These are phyloP conservation scores for Pestalotiopsis sp. DNA, from an alignment of 2,329 filamentous ascomycete genomes.

Conservation along the genomic window DNA sequence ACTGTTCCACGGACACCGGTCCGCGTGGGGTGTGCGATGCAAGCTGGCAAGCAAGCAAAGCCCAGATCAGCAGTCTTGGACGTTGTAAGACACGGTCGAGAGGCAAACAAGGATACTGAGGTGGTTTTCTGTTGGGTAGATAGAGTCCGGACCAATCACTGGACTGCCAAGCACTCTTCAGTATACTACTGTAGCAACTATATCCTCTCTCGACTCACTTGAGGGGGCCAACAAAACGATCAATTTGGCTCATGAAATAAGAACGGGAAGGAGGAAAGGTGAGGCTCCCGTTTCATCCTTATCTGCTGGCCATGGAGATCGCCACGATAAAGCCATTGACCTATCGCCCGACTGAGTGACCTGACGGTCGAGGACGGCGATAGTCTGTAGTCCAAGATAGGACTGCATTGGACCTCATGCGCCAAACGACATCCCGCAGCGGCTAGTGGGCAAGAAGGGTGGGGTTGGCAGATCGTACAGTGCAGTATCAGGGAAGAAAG, in stretches of 20 bases:
- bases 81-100: conserved; percentile 7
- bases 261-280: not conserved
- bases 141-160: not conserved
- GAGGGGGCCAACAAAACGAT: not conserved
- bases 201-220: not conserved
- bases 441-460: conserved; percentile 13
- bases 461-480: conserved; percentile 10
- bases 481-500: conserved; percentile 11
- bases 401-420: conserved; percentile 8
- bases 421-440: conserved; percentile 7
- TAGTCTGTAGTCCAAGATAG: not conserved
- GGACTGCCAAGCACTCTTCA: not conserved
- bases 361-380: not conserved
- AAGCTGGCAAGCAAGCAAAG: not conserved
- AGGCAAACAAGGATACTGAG: conserved; percentile 3
- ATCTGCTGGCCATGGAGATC: not conserved
- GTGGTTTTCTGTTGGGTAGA: not conserved
- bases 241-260: not conserved
- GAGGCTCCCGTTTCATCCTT: not conserved
- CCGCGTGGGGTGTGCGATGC: conserved; percentile 8
- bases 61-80: conserved; percentile 2
- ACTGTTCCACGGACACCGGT: not conserved
- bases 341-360: not conserved
- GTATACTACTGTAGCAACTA: not conserved
- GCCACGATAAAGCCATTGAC: not conserved